Evolutionary conservation across 768 basidiomycete species (phyloP).

Genomic region (Agaricus sinodeliciosus): DNA sequence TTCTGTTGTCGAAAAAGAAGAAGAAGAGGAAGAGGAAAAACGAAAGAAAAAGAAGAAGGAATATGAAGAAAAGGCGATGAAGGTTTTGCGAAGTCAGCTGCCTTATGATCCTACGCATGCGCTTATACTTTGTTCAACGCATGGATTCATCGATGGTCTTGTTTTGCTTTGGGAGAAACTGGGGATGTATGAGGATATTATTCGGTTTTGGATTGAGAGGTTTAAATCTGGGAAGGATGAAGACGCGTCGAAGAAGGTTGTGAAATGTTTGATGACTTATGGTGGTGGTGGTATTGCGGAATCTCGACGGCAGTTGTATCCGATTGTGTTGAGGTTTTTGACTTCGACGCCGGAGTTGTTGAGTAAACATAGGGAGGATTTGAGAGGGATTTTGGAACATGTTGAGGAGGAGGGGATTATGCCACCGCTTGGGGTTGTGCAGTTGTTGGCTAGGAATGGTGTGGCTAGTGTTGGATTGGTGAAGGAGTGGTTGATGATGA

Average conservation of each 20-base stretch:
- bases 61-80: conserved; percentile 62
- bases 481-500: conserved; percentile 82
- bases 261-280: conserved; percentile 70
- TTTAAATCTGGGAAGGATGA: conserved; percentile 31
- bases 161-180: conserved; percentile 89
- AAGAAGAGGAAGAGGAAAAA: conserved; percentile 22
- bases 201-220: conserved; percentile 89
- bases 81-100: conserved; percentile 55
- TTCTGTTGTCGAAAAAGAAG: conserved; percentile 1
- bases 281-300: conserved; percentile 32
- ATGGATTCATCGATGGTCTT: conserved; percentile 75
- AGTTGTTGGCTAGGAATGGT: conserved; percentile 81
- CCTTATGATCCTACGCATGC: conserved; percentile 91
- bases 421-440: conserved; percentile 85
- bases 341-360: conserved; percentile 76
- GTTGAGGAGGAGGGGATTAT: conserved; percentile 80
- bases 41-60: conserved; percentile 21
- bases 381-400: conserved; percentile 64
- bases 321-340: conserved; percentile 83
- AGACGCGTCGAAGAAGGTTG: conserved; percentile 48
- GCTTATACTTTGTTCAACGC: conserved; percentile 87
- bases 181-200: conserved; percentile 94
- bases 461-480: conserved; percentile 90
- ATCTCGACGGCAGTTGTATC: conserved; percentile 68
- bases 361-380: conserved; percentile 60